phyloP scores from a whole-genome alignment of 2,329 filamentous ascomycete species.

The Ceratocystis eucalypticola region DNA sequence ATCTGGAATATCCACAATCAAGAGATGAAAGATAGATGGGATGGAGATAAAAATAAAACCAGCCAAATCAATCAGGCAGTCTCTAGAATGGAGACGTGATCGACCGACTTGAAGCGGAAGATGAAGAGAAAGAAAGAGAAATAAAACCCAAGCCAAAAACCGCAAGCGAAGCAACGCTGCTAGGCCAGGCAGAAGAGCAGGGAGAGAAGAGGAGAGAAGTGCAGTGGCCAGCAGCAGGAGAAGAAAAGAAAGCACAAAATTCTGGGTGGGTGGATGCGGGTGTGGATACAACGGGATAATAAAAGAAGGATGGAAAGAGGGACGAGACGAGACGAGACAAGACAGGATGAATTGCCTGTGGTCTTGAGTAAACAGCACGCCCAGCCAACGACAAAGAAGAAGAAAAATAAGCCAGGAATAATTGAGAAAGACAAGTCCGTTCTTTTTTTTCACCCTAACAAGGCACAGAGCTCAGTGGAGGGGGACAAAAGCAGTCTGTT shows the following conservation, averaged over 20 bases:
- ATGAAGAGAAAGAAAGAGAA: slow-evolving; percentile 6
- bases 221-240: not conserved
- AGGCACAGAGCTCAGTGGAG: not conserved
- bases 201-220: not conserved
- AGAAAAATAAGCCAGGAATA: not conserved
- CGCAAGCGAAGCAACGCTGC: not conserved
- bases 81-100: not conserved
- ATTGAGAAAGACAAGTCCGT: not conserved
- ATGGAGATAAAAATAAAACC: not conserved
- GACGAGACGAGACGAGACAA: not conserved
- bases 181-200: not conserved
- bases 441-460: too few species aligned
- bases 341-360: not conserved
- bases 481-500: not conserved
- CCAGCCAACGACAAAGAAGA: not conserved
- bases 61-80: not conserved
- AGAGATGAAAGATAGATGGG: not conserved
- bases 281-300: slow-evolving; percentile 1
- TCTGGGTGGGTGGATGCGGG: slow-evolving; percentile 2
- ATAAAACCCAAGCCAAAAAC: slow-evolving; percentile 2
- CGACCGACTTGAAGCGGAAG: slow-evolving; percentile 5
- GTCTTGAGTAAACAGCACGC: not conserved
- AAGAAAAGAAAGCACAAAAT: not conserved
- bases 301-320: not conserved
- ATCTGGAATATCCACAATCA: slow-evolving; percentile 4